phyloP scores from a whole-genome alignment of 306 rosid species.

The Quercus gilva region DNA sequence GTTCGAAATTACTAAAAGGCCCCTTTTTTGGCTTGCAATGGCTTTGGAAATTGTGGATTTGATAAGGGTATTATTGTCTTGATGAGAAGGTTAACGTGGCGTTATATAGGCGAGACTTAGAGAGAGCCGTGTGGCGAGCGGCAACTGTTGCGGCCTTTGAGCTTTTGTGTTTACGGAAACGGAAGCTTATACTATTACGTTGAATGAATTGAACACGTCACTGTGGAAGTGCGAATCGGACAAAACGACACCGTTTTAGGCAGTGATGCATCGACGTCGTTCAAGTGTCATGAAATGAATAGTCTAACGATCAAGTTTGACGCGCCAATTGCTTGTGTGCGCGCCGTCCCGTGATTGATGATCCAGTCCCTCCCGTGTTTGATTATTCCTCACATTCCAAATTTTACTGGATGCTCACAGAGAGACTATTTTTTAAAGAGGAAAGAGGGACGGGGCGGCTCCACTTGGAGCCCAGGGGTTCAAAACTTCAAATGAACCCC shows the following conservation, averaged over 20 bases:
- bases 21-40: neutral
- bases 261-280: neutral
- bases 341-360: too few species aligned
- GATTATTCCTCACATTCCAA: too few species aligned
- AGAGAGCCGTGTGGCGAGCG: constrained; percentile 42
- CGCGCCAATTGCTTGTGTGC: neutral
- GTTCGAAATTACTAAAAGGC: constrained; percentile 22
- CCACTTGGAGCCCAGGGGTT: too few species aligned
- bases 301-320: neutral
- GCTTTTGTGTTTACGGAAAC: neutral
- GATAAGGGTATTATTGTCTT: neutral
- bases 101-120: constrained; percentile 3
- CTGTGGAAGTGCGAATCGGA: neutral
- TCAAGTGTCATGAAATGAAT: neutral
- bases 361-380: too few species aligned
- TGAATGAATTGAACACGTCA: constrained; percentile 18
- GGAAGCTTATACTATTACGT: neutral
- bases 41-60: constrained; percentile 1
- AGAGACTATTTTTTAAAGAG: too few species aligned
- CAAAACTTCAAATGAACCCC: too few species aligned
- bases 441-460: too few species aligned
- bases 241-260: constrained; percentile 23
- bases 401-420: too few species aligned
- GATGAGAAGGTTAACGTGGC: constrained; percentile 27
- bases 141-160: constrained; percentile 2